Percentiles rank a stretch among this genome's conserved stretches.
Evolutionary conservation across 75 land plant species (phyloP).

Genomic region (Picea sitchensis): DNA sequence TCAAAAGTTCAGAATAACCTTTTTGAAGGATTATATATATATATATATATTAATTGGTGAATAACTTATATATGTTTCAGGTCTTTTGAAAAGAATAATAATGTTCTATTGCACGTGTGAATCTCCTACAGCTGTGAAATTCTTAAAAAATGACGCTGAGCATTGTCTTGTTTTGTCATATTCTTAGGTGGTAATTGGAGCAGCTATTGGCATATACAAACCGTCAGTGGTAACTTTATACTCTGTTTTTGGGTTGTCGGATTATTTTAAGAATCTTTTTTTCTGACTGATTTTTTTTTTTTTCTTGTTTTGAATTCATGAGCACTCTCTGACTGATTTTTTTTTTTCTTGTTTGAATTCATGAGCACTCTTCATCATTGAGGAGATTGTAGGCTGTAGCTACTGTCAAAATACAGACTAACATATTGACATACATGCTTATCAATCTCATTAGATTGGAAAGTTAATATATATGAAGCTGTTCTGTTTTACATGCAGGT

Average conservation of each 20-base stretch:
- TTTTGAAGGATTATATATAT: background rate
- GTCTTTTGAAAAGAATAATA: background rate
- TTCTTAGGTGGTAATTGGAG: conserved; percentile 80
- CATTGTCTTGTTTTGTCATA: background rate
- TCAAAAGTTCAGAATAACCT: background rate
- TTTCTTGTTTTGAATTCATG: background rate
- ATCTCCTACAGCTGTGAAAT: background rate
- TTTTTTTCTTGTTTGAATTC: conserved; percentile 1
- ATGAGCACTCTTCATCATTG: background rate
- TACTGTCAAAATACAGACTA: background rate
- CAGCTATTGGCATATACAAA: conserved; percentile 83
- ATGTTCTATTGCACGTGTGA: background rate
- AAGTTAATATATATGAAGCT: background rate
- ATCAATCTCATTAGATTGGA: background rate
- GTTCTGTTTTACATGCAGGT: conserved; percentile 39
- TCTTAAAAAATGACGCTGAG: background rate
- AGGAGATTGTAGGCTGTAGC: background rate
- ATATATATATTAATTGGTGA: background rate
- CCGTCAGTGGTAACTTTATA: conserved; percentile 65
- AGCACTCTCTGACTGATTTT: background rate
- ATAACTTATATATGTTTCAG: background rate
- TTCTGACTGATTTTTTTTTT: conserved; percentile 2
- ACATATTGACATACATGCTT: background rate
- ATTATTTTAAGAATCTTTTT: background rate
- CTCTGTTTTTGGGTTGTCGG: background rate